Evolutionary conservation across 139 green algal genomes (phyloP).

Genomic region (Coccomyxa sp.): DNA sequence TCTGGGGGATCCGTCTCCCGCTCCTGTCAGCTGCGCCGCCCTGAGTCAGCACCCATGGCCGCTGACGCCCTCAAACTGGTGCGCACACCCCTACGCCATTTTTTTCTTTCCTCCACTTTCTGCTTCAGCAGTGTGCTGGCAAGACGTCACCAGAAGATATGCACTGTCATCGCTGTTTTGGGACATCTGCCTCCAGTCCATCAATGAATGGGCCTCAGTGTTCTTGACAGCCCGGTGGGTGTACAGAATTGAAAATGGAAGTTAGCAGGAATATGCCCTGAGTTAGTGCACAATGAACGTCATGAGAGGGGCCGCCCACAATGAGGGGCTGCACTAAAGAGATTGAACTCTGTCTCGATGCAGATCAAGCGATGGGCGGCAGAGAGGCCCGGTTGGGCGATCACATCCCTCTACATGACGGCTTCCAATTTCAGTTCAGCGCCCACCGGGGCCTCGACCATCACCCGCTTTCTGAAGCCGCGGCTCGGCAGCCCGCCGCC

Average conservation of each 20-base stretch:
- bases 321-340: neutral
- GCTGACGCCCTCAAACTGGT: constrained; percentile 56
- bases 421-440: constrained; percentile 45
- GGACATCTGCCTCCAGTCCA: constrained; percentile 29
- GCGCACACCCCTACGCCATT: neutral
- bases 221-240: neutral
- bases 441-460: constrained; percentile 42
- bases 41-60: constrained; percentile 33
- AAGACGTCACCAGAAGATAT: neutral
- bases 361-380: constrained; percentile 26
- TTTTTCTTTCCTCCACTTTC: neutral
- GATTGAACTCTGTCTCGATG: neutral
- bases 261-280: neutral
- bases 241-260: neutral
- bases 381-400: constrained; percentile 35
- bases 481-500: neutral
- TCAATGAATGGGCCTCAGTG: neutral
- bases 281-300: neutral
- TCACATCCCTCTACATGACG: constrained; percentile 36
- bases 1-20: constrained; percentile 21
- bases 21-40: constrained; percentile 37
- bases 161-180: neutral
- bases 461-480: constrained; percentile 32
- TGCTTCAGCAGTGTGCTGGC: neutral
- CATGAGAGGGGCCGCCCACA: neutral